Base-by-base conservation (phyloP, 495 filamentous ascomycete species). In the Mycothermus thermophilus region DNA sequence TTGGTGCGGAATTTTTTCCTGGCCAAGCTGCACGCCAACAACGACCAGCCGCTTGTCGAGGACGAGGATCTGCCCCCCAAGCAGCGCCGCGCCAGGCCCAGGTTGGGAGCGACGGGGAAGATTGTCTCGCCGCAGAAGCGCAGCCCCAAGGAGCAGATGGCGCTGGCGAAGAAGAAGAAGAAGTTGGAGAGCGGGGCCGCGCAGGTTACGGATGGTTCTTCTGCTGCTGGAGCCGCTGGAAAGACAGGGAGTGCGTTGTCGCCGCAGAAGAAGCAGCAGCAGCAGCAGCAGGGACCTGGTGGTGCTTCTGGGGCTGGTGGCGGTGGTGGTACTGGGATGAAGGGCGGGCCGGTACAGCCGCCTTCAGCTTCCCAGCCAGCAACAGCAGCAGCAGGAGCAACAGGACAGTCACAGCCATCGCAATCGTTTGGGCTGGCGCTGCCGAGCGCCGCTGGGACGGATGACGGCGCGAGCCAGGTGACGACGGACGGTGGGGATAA, bases 51-150 rank as follows among this genome's bases (percentile, higher is more conserved):
- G 21, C 67, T 96, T 40, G 63, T 92, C 27, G 90, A 99, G 65
- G 90, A 99, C 55, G 86, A 96, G 46, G 88, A 96, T 43, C 60
- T 99, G 16, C 92, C 92, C 18, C 67, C 71, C 20, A 96, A 96
- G 55, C 87, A 95, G 58, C 68, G 88, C 27, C 75, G 79, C 37
- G 83, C 86, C n/a, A 83, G 83, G 47, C 86, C 90, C n/a, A 69
- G 90, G 42, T 72, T 99, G 13, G 86, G 86, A 37, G 84, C 88
- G 26, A 94, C 82, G 14, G 90, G 90, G 39, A 96, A 96, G 66
- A 99, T 99, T 35, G 72, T 79, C 6, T 80, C 76, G 31, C 87
- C 88, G 12, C 75, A 86, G 37, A 99, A 99, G 58, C 70, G 90
- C 16, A 83, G 85, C 14, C 71, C 79, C 25, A 75, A 75, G 48